Evolutionary conservation across 768 basidiomycete species (phyloP).

Genomic region (Mycena albidolilacea): DNA sequence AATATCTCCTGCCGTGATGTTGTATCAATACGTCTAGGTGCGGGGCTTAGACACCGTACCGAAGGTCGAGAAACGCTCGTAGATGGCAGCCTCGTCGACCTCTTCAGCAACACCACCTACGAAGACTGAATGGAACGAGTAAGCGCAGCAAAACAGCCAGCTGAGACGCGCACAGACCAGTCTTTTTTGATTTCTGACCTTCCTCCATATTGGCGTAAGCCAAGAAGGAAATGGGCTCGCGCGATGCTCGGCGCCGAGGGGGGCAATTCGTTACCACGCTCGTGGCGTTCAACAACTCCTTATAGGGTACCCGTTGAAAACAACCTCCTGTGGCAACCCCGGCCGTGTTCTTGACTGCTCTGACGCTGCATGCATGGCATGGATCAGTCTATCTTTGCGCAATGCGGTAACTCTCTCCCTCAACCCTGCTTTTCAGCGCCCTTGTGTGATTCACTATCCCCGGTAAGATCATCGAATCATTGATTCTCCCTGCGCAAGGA

Average conservation of each 20-base stretch:
- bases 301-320: not conserved
- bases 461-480: conserved; percentile 19
- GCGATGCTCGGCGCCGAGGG: conserved; percentile 11
- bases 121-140: conserved; percentile 61
- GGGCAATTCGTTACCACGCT: not conserved
- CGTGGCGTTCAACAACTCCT: not conserved
- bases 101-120: conserved; percentile 89
- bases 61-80: conserved; percentile 89
- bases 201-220: conserved; percentile 73
- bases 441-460: conserved; percentile 20
- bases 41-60: conserved; percentile 63
- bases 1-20: conserved; percentile 78
- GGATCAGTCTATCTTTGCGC: conserved; percentile 7
- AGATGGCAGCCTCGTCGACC: conserved; percentile 82
- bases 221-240: conserved; percentile 16
- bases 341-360: conserved; percentile 10
- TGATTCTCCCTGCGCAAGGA: conserved; percentile 10
- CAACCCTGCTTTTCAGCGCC: not conserved
- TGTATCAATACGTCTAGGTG: conserved; percentile 26
- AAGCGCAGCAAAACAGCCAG: too few species aligned
- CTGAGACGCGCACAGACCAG: conserved; percentile 44
- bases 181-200: conserved; percentile 88
- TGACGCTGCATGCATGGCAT: not conserved
- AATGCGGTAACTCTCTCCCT: conserved; percentile 15
- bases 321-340: conserved; percentile 3